phyloP scores from a whole-genome alignment of 2,329 filamentous ascomycete genomes.

The Didymella pinodella region DNA sequence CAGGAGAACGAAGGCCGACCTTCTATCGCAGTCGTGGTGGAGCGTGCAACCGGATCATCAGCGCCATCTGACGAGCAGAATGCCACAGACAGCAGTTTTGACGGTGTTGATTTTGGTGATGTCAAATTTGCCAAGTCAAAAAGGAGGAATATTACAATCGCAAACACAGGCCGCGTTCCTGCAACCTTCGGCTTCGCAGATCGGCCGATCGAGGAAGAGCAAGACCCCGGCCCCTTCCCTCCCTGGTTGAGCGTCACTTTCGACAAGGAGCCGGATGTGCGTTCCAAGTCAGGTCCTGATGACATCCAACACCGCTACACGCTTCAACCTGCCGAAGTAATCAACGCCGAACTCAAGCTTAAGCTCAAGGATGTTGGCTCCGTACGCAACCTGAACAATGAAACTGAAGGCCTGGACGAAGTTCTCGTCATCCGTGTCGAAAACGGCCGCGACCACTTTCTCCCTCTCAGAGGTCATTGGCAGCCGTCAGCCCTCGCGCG shows the following conservation, averaged over 20 bases:
- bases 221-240: slow-evolving; percentile 56
- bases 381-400: slow-evolving; percentile 75
- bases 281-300: slow-evolving; percentile 35
- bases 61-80: slow-evolving; percentile 28
- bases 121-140: slow-evolving; percentile 74
- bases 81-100: slow-evolving; percentile 51
- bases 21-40: slow-evolving; percentile 81
- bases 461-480: slow-evolving; percentile 82
- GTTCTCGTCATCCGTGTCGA: slow-evolving; percentile 85
- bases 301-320: slow-evolving; percentile 62
- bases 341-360: slow-evolving; percentile 72
- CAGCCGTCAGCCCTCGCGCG: slow-evolving; percentile 81
- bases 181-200: slow-evolving; percentile 84
- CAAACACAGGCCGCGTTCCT: slow-evolving; percentile 86
- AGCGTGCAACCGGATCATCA: slow-evolving; percentile 55
- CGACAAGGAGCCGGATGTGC: slow-evolving; percentile 58
- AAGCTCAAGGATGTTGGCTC: slow-evolving; percentile 70
- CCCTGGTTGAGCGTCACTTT: slow-evolving; percentile 77
- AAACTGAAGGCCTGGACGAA: slow-evolving; percentile 74
- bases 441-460: slow-evolving; percentile 88
- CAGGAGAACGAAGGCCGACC: slow-evolving; percentile 91
- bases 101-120: slow-evolving; percentile 79
- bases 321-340: slow-evolving; percentile 84
- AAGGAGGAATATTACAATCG: slow-evolving; percentile 77
- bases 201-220: slow-evolving; percentile 63